phyloP scores from a whole-genome alignment of 371 early-diverging fungal genomes.

The Funneliformis caledonium region DNA sequence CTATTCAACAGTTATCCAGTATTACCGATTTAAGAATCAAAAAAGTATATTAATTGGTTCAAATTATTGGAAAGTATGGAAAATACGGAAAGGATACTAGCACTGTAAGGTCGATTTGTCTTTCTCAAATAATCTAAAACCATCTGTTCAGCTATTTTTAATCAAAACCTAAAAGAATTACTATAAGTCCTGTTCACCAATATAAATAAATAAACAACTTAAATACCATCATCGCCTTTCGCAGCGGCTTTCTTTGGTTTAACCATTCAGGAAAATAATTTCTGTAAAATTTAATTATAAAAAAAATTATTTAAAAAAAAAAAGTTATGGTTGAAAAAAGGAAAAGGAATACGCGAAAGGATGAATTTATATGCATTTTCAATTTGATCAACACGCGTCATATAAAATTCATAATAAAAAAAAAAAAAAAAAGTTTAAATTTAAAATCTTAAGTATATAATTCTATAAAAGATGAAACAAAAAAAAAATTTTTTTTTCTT shows the following conservation, averaged over 20 bases:
- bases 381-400: too few relatives aligned
- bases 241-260: constrained; percentile 26
- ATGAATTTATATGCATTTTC: too few relatives aligned
- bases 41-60: neutral
- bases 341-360: too few relatives aligned
- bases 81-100: constrained; percentile 36
- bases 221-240: constrained; percentile 28
- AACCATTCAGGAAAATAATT: neutral
- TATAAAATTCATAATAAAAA: too few relatives aligned
- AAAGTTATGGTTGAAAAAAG: too few relatives aligned
- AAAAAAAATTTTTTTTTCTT: neutral
- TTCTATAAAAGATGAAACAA: too few relatives aligned
- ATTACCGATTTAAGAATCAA: neutral
- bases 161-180: neutral
- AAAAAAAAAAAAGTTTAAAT: too few relatives aligned
- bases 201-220: neutral
- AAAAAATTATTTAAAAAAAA: too few relatives aligned
- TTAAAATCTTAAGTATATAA: too few relatives aligned
- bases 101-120: constrained; percentile 47
- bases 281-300: neutral
- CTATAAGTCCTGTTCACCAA: neutral
- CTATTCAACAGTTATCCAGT: constrained; percentile 27
- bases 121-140: constrained; percentile 44
- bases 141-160: constrained; percentile 42
- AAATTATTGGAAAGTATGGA: neutral